phyloP scores from a whole-genome alignment of 345 rosid genomes.

The Arabis hirsuta region DNA sequence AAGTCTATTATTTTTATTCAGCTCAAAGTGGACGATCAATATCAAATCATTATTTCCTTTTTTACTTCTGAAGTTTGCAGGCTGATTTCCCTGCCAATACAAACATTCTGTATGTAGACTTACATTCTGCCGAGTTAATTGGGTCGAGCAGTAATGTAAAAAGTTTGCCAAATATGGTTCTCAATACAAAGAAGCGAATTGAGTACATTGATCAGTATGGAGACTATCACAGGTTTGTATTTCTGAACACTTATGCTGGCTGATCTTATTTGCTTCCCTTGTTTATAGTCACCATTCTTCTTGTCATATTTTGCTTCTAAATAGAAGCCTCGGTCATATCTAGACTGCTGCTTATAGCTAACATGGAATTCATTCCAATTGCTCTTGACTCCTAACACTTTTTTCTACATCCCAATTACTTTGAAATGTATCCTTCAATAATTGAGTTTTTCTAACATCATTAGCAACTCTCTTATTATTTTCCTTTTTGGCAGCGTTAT shows the following conservation, averaged over 20 bases:
- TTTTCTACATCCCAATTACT: not conserved
- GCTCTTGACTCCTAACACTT: not conserved
- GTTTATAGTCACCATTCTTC: constrained; percentile 6
- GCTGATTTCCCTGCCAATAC: constrained; percentile 89
- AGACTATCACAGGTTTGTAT: constrained; percentile 64
- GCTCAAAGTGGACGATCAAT: constrained; percentile 18
- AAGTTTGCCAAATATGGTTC: constrained; percentile 87
- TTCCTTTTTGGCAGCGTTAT: constrained; percentile 53
- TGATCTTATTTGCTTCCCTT: constrained; percentile 2
- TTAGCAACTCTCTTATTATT: constrained; percentile 23
- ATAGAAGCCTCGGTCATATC: constrained; percentile 2
- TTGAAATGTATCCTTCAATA: not conserved
- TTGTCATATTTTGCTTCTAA: constrained; percentile 6
- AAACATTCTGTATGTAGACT: constrained; percentile 84
- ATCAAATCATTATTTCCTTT: constrained; percentile 19
- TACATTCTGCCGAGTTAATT: constrained; percentile 66
- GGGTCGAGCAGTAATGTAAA: constrained; percentile 63
- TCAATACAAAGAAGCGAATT: constrained; percentile 72
- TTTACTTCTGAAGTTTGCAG: constrained; percentile 63
- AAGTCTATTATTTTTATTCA: not conserved
- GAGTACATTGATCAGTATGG: constrained; percentile 67
- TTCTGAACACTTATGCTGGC: constrained; percentile 30
- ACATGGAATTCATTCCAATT: constrained; percentile 6
- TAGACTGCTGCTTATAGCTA: constrained; percentile 1
- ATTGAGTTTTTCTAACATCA: constrained; percentile 3